Percentiles rank a stretch among this genome's conserved stretches.
Conservation (phyloP, 495 filamentous ascomycete species). For the Xylaria bambusicola region DNA sequence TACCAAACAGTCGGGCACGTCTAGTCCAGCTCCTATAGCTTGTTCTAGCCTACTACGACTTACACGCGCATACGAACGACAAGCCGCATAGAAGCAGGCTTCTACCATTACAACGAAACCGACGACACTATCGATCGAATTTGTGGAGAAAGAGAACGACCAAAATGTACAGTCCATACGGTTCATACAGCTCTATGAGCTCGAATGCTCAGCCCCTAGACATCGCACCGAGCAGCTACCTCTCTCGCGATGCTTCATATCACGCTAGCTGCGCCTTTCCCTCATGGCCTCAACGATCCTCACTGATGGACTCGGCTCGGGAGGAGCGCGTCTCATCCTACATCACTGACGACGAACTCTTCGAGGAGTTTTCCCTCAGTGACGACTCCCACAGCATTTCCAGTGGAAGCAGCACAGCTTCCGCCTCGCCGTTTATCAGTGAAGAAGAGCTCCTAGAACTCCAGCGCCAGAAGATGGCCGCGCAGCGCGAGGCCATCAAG, state of each 20-base stretch:
- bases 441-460: constrained; percentile 45
- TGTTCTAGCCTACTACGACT: neutral
- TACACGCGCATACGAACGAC: neutral
- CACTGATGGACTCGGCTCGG: constrained; percentile 40
- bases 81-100: neutral
- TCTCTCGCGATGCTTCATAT: constrained; percentile 35
- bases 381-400: constrained; percentile 50
- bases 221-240: constrained; percentile 48
- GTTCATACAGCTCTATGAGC: constrained; percentile 45
- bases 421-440: constrained; percentile 37
- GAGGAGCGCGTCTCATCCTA: constrained; percentile 49
- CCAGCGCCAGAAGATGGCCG: constrained; percentile 45
- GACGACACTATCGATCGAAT: constrained; percentile 13
- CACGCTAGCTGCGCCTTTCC: constrained; percentile 50
- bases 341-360: constrained; percentile 53
- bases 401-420: constrained; percentile 46
- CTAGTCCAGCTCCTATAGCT: neutral
- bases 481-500: constrained; percentile 49
- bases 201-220: constrained; percentile 53
- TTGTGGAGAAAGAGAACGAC: neutral
- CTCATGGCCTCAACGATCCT: constrained; percentile 51
- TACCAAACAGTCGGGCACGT: neutral
- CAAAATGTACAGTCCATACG: constrained; percentile 50
- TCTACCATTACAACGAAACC: constrained; percentile 11
- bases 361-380: constrained; percentile 38